Percentiles rank a stretch among this genome's conserved stretches.
Evolutionary conservation across 768 basidiomycete genomes (phyloP).

Genomic region (Lyophyllum shimeji): DNA sequence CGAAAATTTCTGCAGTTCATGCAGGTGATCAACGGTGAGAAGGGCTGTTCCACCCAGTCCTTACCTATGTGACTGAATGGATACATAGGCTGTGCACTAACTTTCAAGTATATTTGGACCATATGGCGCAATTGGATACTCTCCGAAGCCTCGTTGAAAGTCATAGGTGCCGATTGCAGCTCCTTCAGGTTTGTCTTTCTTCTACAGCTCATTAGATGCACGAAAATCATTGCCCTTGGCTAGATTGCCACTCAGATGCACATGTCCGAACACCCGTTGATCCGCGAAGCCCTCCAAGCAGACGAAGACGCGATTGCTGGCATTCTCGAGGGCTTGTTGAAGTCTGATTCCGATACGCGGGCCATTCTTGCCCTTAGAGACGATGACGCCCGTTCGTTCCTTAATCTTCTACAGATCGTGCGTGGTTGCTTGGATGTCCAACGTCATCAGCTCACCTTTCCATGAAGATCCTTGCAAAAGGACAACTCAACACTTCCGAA

Average conservation of each 20-base stretch:
- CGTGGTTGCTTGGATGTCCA: neutral
- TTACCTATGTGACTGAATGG: neutral
- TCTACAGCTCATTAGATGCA: neutral
- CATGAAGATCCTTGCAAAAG: slow-evolving; percentile 15
- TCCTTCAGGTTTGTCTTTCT: slow-evolving; percentile 10
- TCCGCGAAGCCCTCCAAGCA: slow-evolving; percentile 16
- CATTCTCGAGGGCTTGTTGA: slow-evolving; percentile 13
- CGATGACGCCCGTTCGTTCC: slow-evolving; percentile 17
- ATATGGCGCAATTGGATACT: slow-evolving; percentile 8
- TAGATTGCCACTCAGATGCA: slow-evolving; percentile 16
- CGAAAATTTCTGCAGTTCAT: slow-evolving; percentile 14
- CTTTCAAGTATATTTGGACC: slow-evolving; percentile 16
- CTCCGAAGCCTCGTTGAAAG: slow-evolving; percentile 16
- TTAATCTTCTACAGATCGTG: slow-evolving; percentile 21
- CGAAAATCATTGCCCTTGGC: neutral
- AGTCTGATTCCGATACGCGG: slow-evolving; percentile 13
- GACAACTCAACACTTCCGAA: slow-evolving; percentile 12
- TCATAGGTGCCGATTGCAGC: slow-evolving; percentile 15
- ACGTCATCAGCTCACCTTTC: neutral
- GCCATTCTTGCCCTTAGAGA: slow-evolving; percentile 13
- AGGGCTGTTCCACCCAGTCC: neutral
- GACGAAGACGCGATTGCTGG: slow-evolving; percentile 18
- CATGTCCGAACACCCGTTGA: slow-evolving; percentile 13
- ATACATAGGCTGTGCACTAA: slow-evolving; percentile 9
- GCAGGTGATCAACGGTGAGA: slow-evolving; percentile 12